Percentiles rank a stretch among this genome's conserved stretches.
phyloP scores from a whole-genome alignment of 164 flowering plant species.

The Magnolia changhungtana region DNA sequence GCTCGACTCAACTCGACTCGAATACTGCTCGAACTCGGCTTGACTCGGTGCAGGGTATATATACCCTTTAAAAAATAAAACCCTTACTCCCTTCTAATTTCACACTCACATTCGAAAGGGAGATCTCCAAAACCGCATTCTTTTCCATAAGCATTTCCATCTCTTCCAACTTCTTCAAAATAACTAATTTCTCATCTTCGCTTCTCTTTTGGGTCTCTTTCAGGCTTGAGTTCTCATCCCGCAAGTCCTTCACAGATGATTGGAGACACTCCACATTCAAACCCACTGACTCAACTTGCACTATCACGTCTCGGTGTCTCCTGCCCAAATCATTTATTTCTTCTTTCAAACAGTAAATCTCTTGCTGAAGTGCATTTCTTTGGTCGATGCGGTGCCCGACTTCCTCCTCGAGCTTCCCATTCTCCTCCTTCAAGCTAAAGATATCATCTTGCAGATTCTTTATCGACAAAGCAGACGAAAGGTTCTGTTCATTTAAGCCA shows the following conservation, averaged over 20 bases:
- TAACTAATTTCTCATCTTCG: constrained; percentile 41
- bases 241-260: constrained; percentile 59
- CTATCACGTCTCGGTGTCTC: constrained; percentile 43
- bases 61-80: too few species aligned
- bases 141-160: constrained; percentile 50
- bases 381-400: constrained; percentile 43
- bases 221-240: constrained; percentile 60
- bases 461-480: constrained; percentile 37
- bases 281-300: constrained; percentile 64
- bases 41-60: too few species aligned
- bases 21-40: too few species aligned
- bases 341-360: constrained; percentile 55
- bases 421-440: constrained; percentile 48
- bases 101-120: constrained; percentile 41
- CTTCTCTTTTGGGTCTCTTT: constrained; percentile 45
- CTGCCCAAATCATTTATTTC: constrained; percentile 50
- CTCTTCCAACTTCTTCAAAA: constrained; percentile 45
- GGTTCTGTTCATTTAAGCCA: constrained; percentile 47
- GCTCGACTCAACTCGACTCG: too few species aligned
- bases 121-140: constrained; percentile 44
- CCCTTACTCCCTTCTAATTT: constrained; percentile 35
- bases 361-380: constrained; percentile 55
- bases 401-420: constrained; percentile 68
- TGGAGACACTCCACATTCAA: constrained; percentile 46
- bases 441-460: constrained; percentile 54